phyloP scores from a whole-genome alignment of 208 protist species.

The Wallacemonas sp. region DNA sequence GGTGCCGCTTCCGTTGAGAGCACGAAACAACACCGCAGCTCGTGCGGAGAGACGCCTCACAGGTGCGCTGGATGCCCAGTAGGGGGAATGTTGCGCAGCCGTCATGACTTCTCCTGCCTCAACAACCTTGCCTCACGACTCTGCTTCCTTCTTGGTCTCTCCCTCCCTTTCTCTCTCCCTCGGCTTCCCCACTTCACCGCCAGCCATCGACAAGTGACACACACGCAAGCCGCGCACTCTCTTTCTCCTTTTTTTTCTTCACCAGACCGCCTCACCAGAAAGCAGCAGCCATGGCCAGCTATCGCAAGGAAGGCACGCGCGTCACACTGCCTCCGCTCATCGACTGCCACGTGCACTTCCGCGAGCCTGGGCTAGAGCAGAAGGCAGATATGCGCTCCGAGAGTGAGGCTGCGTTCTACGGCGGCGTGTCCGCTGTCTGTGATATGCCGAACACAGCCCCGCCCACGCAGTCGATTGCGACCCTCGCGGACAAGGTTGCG shows the following conservation, averaged over 20 bases:
- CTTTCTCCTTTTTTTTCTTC: neutral
- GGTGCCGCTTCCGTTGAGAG: no score
- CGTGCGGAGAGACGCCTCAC: no score
- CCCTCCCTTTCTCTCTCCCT: no score
- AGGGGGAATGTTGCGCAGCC: no score
- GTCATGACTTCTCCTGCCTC: no score
- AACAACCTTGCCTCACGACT: no score
- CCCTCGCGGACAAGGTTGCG: conserved; percentile 69
- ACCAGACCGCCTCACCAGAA: no score
- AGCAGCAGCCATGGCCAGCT: conserved; percentile 1
- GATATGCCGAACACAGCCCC: conserved; percentile 91
- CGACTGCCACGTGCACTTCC: conserved; percentile 94
- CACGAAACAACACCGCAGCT: no score
- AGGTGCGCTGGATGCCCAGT: no score
- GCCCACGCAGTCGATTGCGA: conserved; percentile 69
- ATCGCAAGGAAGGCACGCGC: conserved; percentile 11
- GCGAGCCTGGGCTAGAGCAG: conserved; percentile 91
- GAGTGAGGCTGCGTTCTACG: conserved; percentile 86
- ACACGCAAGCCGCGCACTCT: neutral
- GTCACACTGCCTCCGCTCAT: conserved; percentile 80
- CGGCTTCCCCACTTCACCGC: no score
- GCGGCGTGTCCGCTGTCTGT: conserved; percentile 82
- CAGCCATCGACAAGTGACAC: no score
- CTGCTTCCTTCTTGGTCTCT: no score
- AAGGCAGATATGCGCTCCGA: conserved; percentile 93